These are phyloP conservation scores for Ilex paraguariensis DNA, from an alignment of 305 asterid genomes.

Conservation along the genomic window DNA sequence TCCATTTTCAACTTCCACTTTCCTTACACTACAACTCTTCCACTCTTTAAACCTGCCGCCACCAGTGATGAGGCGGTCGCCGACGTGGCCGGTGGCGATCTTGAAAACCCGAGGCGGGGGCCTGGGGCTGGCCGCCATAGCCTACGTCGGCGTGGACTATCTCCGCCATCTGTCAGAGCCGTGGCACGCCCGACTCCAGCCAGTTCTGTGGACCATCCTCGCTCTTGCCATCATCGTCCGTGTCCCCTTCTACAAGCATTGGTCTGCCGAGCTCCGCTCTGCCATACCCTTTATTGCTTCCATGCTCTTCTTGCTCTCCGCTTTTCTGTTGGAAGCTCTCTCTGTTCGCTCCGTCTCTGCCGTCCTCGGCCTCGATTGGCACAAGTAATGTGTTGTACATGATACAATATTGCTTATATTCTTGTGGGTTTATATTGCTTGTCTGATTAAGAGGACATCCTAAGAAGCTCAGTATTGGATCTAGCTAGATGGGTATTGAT, in stretches of 20 bases:
- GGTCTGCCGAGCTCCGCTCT: conserved; percentile 77
- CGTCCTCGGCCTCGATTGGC: conserved; percentile 95
- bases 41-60: no score
- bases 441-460: no score
- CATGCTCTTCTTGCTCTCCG: conserved; percentile 60
- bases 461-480: no score
- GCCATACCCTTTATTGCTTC: conserved; percentile 77
- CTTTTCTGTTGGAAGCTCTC: conserved; percentile 67
- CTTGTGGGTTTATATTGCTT: no score
- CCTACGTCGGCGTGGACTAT: conserved; percentile 77
- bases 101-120: conserved; percentile 36
- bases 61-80: conserved; percentile 17
- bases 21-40: no score
- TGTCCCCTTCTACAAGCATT: conserved; percentile 66
- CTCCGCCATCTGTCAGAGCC: conserved; percentile 75
- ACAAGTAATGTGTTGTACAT: conserved; percentile 40
- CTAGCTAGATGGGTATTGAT: no score
- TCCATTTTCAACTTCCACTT: no score
- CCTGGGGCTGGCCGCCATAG: conserved; percentile 72
- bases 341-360: conserved; percentile 96
- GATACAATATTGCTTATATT: no score
- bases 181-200: conserved; percentile 85
- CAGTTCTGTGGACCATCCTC: conserved; percentile 61
- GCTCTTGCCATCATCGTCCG: conserved; percentile 66
- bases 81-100: conserved; percentile 16